Evolutionary conservation across 2,329 filamentous ascomycete species (phyloP), one percentile per base, ranked within the genome.

Genomic region (Neonectria coccinea): DNA sequence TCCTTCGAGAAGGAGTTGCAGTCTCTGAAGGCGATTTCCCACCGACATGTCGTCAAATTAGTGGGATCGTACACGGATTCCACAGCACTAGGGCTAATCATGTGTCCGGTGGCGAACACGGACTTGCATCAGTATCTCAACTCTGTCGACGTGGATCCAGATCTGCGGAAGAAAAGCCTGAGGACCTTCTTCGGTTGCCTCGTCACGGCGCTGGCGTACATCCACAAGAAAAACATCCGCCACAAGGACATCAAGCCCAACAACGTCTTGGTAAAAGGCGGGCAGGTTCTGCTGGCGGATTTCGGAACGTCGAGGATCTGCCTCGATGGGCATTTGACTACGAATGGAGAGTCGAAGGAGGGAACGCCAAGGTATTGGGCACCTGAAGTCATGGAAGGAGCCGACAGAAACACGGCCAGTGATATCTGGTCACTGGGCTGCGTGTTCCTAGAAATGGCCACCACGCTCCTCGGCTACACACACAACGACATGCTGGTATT

Each of bases 231-330:
- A 11, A 52, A 33, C 7, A 59, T 59, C 36, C 36, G 47, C 20
- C 56, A 45, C 47, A 44, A 52, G 25, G 56, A 59, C 22, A 52
- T 59, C 47, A 59, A 52, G 25, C 36, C 47, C 9, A 14, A 22
- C 36, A 59, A 59, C 4, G 14, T 59, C 4, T 16, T 59, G 3
- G n/a, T 52, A 18, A 52, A 59, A 11, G 16, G 25, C 47, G 36
- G 56, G 5, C 31, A 39, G 31, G 22, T 57, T 9, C 10, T 57
- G 6, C 20, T 57, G 31, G 31, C 31, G 12, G 55, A 57, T 16
- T 50, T 56, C 20, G 41, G 41, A 9, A 45, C n/a, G 4, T 45
- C 41, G 39, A 56, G 41, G 5, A 47, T 33, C 10, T 47, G 53
- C 4, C n/a, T 56, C 2, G 41, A 47, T 29, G 41, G 27, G 10